Base-by-base conservation (phyloP, 75 land plant species). In the Picea glauca region DNA sequence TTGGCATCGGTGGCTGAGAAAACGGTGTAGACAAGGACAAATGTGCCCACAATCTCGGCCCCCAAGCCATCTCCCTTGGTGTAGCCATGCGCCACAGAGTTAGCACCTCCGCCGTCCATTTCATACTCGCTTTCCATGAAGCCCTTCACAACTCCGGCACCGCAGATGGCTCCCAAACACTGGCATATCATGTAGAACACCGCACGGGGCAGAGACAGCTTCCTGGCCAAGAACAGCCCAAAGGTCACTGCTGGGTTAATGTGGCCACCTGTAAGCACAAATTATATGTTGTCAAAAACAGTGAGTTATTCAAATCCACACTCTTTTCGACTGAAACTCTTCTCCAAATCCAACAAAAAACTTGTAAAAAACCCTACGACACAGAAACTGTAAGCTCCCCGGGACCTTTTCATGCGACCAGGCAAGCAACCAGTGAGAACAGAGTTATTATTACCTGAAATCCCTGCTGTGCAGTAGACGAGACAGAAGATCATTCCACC, bases 1-100 rank as follows among this genome's bases (percentile, higher is more conserved):
- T 86, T 85, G 35, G 88, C 88, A 74, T 86, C 88, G 0, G 88
- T 86, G 8, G 88, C 87, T 26, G 87, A 85, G 67, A 84, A 86
- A 8, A 86, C 87, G 18, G 87, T 84, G 86, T 85, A 85, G 5
- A 85, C 87, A 40, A 85, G 60, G 35, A 85, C 87, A 66, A 86
- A 86, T 1, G 87, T 86, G 2, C 88, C 88, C 3, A 86, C 80
- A 38, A 86, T 85, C 80, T 86, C 88, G 0, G 88, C 88, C 0
- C 88, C 88, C 5, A 86, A 35, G 3, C 84, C 88, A 46, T 73
- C 87, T 43, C 88, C 88, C 77, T 80, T 86, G 32, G 88, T 86
- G 77, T 86, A 86, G 1, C 88, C 88, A 77, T 80, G 87, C 0
- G 62, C 76, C 60, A 86, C 88, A 32, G 33, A 3, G 80, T 86